Evolutionary conservation across 306 rosid species (phyloP), one percentile per base, ranked within the genome.

Genomic region (Psophocarpus tetragonolobus): DNA sequence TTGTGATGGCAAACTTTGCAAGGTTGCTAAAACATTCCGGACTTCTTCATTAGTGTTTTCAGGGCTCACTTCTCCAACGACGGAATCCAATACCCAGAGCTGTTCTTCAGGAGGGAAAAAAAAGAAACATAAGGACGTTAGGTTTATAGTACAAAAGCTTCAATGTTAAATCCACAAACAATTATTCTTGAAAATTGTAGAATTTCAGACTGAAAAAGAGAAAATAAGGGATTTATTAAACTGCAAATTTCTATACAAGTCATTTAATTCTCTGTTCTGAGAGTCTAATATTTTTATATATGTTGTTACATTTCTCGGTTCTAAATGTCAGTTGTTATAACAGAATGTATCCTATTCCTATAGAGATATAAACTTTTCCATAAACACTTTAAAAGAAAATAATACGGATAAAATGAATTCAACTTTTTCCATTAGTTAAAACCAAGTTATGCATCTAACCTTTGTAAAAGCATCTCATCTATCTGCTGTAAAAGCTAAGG

Each of bases 11-110:
- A 95, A 82, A 71, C 92, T 83, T 86, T 88, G 87, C 88, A 95
- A 85, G 42, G 97, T 89, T 74, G 51, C 69, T 80, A 95, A 82
- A 68, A 95, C 90, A 75, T 81, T 81, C 64, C 87, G 90, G 12
- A 91, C 94, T 77, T 95, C 98, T 23, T 91, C 96, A 32, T 88
- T 85, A 71, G 86, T 84, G 80, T 80, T 83, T 82, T 69, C 83
- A 42, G 79, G 36, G 76, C 42, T 80, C 83, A 89, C 87, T 81
- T 85, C 91, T 80, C 97, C 98, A 1, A 93, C 97, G 64, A 92
- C 87, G 10, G 97, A 86, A 86, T 95, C 98, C 83, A 95, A 85
- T 74, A 92, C 92, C 97, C 97, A 95, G 24, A 95, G 85, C 98
- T 95, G 97, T 81, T 83, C 87, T 89, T 94, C 89, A 87, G 70